Base-by-base conservation (phyloP, 257 asterid genomes). In the Marsdenia floribunda region DNA sequence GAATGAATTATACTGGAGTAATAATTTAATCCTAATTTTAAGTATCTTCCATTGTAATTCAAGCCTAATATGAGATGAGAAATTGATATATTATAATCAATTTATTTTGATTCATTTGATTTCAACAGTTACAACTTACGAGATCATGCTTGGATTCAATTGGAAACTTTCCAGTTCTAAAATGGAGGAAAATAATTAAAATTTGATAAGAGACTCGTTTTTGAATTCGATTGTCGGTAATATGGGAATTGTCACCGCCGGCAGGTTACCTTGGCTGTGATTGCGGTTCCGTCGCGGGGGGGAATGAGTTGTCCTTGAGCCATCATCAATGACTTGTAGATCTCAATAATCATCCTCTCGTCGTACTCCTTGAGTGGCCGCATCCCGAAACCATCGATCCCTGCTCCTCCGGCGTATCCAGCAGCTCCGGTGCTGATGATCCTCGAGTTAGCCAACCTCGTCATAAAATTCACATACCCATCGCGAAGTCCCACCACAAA, bases 221-320 rank as follows among this genome's bases (percentile, higher is more conserved):
- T 53, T 2, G 24, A 53, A 18, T 53, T 53, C 59, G 37, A 11
- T 22, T 46, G 7, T 66, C 37, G 18, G 9, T 9, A 6, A 6
- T 66, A 18, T 64, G 47, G 47, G 14, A 16, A 15, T 37, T 38
- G 52, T 66, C 71, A 66, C 71, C 50, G 71, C 11, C 71, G 71
- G 71, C 44, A 66, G 71, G 29, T 66, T 12, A 64, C 44, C 40
- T 61, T 55, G 71, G 52, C 21, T 52, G 59, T 75, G 60, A 77
- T 44, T 61, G 19, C 58, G 4, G 79, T 64, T 1, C 86, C 90
- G 55, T 87, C 93, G 37, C 87, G 87, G 44, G 85, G 87, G 54
- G 85, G 86, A 58, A 68, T 90, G 73, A 83, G 6, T 19, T 86
- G 88, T 0, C 92, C 89, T 53, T 81, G 83, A 2, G 84, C 77